Evolutionary conservation across 148 eudicot species (phyloP), one percentile per base, ranked within the genome.

Genomic region (Amaranthus hypochondriacus): DNA sequence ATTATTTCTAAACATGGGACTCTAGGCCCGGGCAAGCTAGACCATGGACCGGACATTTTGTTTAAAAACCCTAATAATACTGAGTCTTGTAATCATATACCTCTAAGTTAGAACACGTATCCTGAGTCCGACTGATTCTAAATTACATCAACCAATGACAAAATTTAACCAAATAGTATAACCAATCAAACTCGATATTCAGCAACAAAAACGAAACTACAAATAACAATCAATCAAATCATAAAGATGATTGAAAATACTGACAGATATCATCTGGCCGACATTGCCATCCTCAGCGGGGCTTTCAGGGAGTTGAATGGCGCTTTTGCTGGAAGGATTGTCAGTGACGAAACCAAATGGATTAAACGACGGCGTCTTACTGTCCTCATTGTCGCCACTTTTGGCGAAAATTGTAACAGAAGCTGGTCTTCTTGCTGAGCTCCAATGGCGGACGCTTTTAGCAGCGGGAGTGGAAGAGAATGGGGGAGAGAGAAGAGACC

Each of bases 271-370:
- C 96, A 95, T 86, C 76, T 95, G 99, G 75, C 99, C 99, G 54
- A 95, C 99, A 80, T 95, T 95, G 68, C 99, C 99, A 58, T 89
- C 97, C 70, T 95, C 97, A 39, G 97, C 99, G n/a, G 99, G 99
- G 28, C 80, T 80, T 71, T 84, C 97, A 8, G 97, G 96, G 9
- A 95, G 92, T 85, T 95, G 99, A 83, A 95, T 95, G 9, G 99
- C 97, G 73, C 83, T 92, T 49, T 92, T 84, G 63, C 99, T 95
- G 5, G 99, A 95, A 5, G 99, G 96, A 68, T 95, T 95, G 43
- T 95, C 96, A 0, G 97, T 95, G 44, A 95, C 99, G 60, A 95
- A 95, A 0, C 99, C 97, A 58, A 95, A 95, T 1, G 99, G 99
- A 66, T 95, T 95, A 80, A 95, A 95, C 69, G 85, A 84, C 44